Base-by-base conservation (phyloP, 352 stramenopile genomes). In the Pythium phragmitis region DNA sequence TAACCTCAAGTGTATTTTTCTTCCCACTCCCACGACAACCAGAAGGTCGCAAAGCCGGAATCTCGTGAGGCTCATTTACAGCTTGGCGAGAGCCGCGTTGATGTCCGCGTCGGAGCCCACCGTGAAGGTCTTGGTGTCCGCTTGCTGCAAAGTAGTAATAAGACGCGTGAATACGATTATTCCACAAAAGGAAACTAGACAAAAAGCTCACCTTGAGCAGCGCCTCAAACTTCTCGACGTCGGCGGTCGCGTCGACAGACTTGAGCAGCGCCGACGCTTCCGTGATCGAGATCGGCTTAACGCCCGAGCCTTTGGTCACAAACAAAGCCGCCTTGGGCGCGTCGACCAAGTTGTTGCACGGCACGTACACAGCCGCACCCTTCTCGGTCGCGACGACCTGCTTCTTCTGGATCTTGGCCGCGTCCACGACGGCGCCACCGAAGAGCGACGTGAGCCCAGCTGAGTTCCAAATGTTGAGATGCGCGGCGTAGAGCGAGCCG, bases 301-400 rank as follows among this genome's bases (percentile, higher is more conserved):
- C 71, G 52, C 82, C 79, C 47, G 66, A 66, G 6, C 76, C 58
- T 63, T 84, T 85, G 60, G 87, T 75, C 37, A 91, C 76, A 55
- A 92, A 89, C 30, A 90, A 65, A 21, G 78, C 82, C 21, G 79
- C 79, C 63, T 70, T 79, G 12, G 81, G 81, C 43, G 80, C 72
- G 58, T 86, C 72, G 67, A 90, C 83, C 36, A 92, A 60, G 75
- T 90, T 90, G 77, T 90, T 83, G 74, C 80, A 92, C 53, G 79
- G 80, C 70, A 92, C 81, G 53, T 89, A 72, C 30, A 92, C 79
- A 6, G 81, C 82, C 8, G 68, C 65, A 30, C 75, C 83, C 45
- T 59, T 75, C 60, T 82, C 74, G 5, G 77, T 68, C 14, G 73
- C 48, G 26, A 89, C 67, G 17, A 85, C 53, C 56, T 88, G 72